Base-by-base conservation (phyloP, 1,139 yeast genomes). In the Petasospora rhodanensis region DNA sequence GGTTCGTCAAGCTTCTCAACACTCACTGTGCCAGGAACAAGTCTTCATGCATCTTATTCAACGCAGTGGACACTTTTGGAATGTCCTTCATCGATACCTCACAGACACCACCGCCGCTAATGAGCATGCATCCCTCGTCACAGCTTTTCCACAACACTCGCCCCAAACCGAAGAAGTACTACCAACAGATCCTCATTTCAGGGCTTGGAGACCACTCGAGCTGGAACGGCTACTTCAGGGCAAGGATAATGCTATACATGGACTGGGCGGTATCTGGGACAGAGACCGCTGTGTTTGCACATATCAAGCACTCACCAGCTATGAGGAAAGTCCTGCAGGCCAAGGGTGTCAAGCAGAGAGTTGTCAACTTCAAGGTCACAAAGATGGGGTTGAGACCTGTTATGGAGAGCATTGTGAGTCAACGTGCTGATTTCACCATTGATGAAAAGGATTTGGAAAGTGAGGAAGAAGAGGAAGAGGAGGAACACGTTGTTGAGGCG, bases 71-170 rank as follows among this genome's bases (percentile, higher is more conserved):
- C 5, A 29, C 43, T 3, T 9, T 30, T 7, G 38, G 33, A 15
- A 45, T 50, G 49, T 36, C 50, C 7, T 47, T 50, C 23, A 37
- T 45, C 13, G 43, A 47, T n/a, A n/a, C n/a, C n/a, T 14, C 17
- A 21, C 14, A 14, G 26, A 30, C 26, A 23, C 12, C 20, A 14
- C n/a, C n/a, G n/a, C n/a, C n/a, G 18, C 16, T 14, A 11, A n/a
- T 12, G 16, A 14, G 19, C 18, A n/a, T 18, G 14, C n/a, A 8
- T 11, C n/a, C 33, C 18, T 25, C 28, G 3, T 32, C 18, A 13
- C 33, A 26, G 26, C 14, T 12, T 12, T 12, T 7, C n/a, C 10
- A 7, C 24, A 9, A 18, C 19, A 14, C 24, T 5, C 29, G 17
- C 7, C 30, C 28, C 4, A 14, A 23, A 10, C 41, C 40, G 1